Base-by-base conservation (phyloP, 139 green algal genomes). In the Microglena sp. region DNA sequence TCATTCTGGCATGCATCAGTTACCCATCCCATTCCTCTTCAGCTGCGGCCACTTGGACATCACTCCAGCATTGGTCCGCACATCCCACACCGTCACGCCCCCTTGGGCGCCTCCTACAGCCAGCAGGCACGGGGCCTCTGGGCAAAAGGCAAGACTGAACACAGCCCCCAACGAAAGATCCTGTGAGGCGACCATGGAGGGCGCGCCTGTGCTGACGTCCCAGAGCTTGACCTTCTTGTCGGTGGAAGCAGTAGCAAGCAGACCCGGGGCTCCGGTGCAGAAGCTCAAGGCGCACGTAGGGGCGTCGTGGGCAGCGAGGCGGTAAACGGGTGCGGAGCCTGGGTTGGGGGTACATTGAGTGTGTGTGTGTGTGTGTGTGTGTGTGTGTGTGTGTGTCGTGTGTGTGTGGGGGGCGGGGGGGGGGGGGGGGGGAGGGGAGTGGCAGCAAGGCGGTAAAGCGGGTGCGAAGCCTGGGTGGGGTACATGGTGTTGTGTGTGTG, bases 161-260 rank as follows among this genome's bases (percentile, higher is more conserved):
- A 94, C 71, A 1, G 90, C 84, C 26, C 90, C 90, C 34, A 84
- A 66, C 55, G 85, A 83, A 40, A 90, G 68, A 46, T 94, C 83
- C 60, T 93, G 66, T 0, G 74, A 56, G 5, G 79, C 79, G 29
- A 98, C 29, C 67, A 92, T 60, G 15, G 33, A 60, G 1, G 90
- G 84, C 69, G 70, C 33, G 34, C 81, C 57, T 18, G 58, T 56
- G 31, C 57, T 40, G 0, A 91, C 62, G 60, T 94, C 86, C 93
- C 93, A 99, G 44, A 98, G 73, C 81, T 98, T 98, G 24, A 69
- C 31, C 68, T 81, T 88, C 69, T 95, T 96, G 81, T 99, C 93
- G 0, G 88, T 95, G 3, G 87, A 95, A 0, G 67, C 87, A 0
- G 93, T 97, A 7, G 87, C 77, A 26, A 99, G 69, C 57, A 98